Percentiles rank a stretch among this genome's conserved stretches.
phyloP scores from a whole-genome alignment of 192 early-diverging fungal genomes.

The Coemansia umbellata region DNA sequence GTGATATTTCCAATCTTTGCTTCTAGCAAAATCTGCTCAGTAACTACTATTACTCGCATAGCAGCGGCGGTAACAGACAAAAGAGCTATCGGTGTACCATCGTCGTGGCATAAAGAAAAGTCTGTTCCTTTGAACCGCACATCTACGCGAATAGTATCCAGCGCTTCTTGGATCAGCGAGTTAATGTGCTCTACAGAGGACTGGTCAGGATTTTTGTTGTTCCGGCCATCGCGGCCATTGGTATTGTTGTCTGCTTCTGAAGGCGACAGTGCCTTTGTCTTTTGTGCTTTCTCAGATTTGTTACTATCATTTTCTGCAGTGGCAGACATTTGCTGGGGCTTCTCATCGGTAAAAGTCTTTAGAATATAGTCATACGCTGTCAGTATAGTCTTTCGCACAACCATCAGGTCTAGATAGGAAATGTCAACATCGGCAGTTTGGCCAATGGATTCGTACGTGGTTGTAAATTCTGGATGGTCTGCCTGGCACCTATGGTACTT shows the following conservation, averaged over 20 bases:
- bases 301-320: conserved; percentile 1
- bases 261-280: neutral
- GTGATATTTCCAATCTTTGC: conserved; percentile 72
- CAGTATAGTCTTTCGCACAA: conserved; percentile 81
- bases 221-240: neutral
- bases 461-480: conserved; percentile 66
- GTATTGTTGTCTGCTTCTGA: neutral
- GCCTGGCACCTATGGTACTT: conserved; percentile 70
- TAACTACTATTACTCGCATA: conserved; percentile 61
- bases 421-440: conserved; percentile 77
- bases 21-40: conserved; percentile 56
- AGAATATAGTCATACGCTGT: conserved; percentile 81
- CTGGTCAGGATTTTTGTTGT: neutral
- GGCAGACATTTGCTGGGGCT: conserved; percentile 5
- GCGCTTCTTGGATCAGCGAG: conserved; percentile 40
- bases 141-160: conserved; percentile 70
- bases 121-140: conserved; percentile 73
- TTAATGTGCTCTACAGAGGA: conserved; percentile 9
- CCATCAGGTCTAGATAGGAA: conserved; percentile 75
- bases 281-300: neutral
- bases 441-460: conserved; percentile 72
- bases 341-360: conserved; percentile 61
- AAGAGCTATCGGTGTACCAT: conserved; percentile 63
- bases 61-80: conserved; percentile 67
- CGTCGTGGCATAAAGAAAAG: conserved; percentile 80